Evolutionary conservation across 2,329 filamentous ascomycete species (phyloP), one percentile per base, ranked within the genome.

Genomic region (Curvularia verruculosa): DNA sequence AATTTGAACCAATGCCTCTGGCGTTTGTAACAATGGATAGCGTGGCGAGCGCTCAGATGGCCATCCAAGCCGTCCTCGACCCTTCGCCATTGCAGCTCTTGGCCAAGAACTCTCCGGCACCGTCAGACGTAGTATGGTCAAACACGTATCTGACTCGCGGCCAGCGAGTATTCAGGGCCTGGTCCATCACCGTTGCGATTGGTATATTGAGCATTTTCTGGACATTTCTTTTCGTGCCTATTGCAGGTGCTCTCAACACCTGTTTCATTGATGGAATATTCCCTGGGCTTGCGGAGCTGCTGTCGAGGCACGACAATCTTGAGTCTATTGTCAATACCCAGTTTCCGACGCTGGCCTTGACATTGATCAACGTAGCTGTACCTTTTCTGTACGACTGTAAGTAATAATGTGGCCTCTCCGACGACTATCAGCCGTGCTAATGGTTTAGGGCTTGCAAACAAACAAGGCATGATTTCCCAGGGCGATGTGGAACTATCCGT

Each of bases 1-100:
- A 89, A 3, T 98, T 92, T 68, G 80, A 84, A 5, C 83, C 95
- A 0, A 93, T 88, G 0, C 89, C 94, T 47, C 84, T 96, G 58
- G 96, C 96, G 1, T 97, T 99, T 75, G 91, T 99, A 37, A 98
- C 95, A 0, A 96, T 99, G 92, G 91, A 97, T 78, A 95, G 92
- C 3, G 95, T 96, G 48, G 91, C 93, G 13, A 89, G 93, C 19
- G 87, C 85, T 62, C 95, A 99, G 79, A 96, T 98, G 92, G 91
- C 93, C 23, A 91, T 96, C 41, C 95, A 99, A 77, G 93, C 95
- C 3, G 88, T 96, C 10, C 87, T 99, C 51, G 94, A 98, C 71
- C 92, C 95, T 3, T 89, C 90, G 10, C 95, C 96, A 0, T 88
- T 93, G 56, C 89, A 90, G 58, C 83, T 99, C 5, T 81, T 96